phyloP scores from a whole-genome alignment of 257 asterid genomes.

The Capsicum baccatum region DNA sequence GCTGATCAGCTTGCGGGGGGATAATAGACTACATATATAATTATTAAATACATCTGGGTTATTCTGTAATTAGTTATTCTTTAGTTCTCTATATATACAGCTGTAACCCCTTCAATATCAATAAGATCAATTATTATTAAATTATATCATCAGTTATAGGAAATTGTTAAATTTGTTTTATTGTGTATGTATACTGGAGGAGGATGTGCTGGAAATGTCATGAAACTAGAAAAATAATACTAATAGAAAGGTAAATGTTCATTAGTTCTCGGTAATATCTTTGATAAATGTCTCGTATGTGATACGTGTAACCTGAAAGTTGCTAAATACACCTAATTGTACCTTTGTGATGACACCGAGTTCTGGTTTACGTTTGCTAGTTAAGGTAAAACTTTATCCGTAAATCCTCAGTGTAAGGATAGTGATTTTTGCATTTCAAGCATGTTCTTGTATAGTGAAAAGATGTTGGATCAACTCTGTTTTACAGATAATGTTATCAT shows the following conservation, averaged over 20 bases:
- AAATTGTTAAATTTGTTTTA: conserved; percentile 38
- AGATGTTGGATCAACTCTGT: background rate
- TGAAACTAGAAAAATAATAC: background rate
- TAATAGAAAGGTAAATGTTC: conserved; percentile 24
- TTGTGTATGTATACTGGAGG: conserved; percentile 31
- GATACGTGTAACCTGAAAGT: background rate
- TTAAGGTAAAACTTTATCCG: background rate
- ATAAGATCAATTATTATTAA: no score
- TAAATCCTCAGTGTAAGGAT: background rate
- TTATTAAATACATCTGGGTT: no score
- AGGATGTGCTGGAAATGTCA: background rate
- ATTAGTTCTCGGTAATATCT: background rate
- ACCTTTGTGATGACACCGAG: background rate
- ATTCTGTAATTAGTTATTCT: no score
- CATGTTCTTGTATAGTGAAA: background rate
- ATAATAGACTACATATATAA: no score
- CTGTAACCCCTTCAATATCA: no score
- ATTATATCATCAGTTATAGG: conserved; percentile 36
- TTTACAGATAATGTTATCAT: background rate
- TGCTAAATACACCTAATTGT: conserved; percentile 4
- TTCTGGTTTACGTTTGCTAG: background rate
- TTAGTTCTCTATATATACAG: no score
- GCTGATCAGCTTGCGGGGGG: no score
- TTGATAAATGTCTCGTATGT: background rate
- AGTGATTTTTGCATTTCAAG: background rate